These are phyloP conservation scores for Dothiorella sarmentorum DNA, from an alignment of 2,329 filamentous ascomycete genomes.

Conservation along the genomic window DNA sequence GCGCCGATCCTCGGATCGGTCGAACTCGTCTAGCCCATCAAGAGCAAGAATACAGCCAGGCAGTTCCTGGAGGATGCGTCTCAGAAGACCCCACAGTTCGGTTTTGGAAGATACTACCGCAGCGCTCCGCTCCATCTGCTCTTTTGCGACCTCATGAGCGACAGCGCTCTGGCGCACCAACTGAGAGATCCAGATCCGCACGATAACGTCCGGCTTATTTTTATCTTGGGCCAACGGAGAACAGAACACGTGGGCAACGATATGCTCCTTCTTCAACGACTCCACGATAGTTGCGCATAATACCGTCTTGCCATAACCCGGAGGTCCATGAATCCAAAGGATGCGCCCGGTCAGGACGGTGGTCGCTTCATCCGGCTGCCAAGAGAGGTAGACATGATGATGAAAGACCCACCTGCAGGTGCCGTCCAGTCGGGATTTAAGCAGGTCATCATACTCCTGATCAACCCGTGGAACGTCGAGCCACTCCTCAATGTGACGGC, in stretches of 20 bases:
- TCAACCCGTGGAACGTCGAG: not conserved
- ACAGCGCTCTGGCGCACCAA: not conserved
- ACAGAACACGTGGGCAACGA: not conserved
- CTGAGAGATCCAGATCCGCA: not conserved
- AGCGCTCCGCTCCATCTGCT: not conserved
- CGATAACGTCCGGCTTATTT: not conserved
- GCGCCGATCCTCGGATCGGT: not conserved
- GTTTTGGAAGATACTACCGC: not conserved
- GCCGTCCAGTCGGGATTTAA: not conserved
- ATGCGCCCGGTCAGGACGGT: not conserved
- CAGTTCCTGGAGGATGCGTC: not conserved
- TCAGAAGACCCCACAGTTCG: not conserved
- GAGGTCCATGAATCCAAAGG: not conserved
- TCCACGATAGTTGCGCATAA: not conserved
- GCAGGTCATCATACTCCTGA: not conserved
- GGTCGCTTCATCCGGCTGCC: not conserved
- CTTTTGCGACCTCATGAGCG: not conserved
- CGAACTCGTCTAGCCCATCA: not conserved
- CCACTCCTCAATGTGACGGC: not conserved
- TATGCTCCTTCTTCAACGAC: not conserved
- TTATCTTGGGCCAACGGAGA: not conserved
- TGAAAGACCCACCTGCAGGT: not conserved
- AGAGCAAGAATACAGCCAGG: not conserved
- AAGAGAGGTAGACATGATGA: not conserved
- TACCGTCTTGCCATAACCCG: not conserved